Base-by-base conservation (phyloP, 176 grass and related monocot species). In the Bromus sterilis region DNA sequence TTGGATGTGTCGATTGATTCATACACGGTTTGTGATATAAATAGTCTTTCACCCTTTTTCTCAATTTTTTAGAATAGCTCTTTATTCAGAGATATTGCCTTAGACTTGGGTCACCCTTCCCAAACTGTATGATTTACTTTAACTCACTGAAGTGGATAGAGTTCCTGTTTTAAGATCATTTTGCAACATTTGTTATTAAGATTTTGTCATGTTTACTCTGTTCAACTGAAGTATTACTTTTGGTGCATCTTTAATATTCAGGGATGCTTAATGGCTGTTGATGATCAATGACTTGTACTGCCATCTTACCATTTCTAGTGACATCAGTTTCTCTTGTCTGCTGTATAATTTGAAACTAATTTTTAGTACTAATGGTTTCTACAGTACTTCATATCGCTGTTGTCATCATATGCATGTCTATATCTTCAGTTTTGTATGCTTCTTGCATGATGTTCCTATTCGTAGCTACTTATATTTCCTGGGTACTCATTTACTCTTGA, bases 21-120 rank as follows among this genome's bases (percentile, higher is more conserved):
- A 77, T 71, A 77, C 77, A 84, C 30, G 43, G 57, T 81, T 78
- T 80, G 77, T 83, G 24, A 43, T 77, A 86, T 73, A 83, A 34
- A 86, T 89, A 80, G 35, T 31, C 39, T 64, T 75, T 7, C 9
- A 13, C 73, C 63, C 3, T 62, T 70, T 63, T 25, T 78, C 55
- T 71, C 80, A 83, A 25, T 85, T 89, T 85, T 89, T 82, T 77
- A 85, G 53, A 76, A 60, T 71, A 64, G 82, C 18, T 82, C 33
- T 29, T 62, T 77, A 44, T 81, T 69, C 7, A 53, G 32, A 85
- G 64, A 44, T 20, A 77, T 61, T 81, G 25, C 14, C 61, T 49
- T 85, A 81, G 55, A 84, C 48, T 84, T 67, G 18, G 76, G 56
- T 81, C 4, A 77, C 5, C 30, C 13, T 77, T 89, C 72, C 70